These are phyloP conservation scores for Postia placenta DNA, from an alignment of 768 basidiomycete species.

Conservation along the genomic window DNA sequence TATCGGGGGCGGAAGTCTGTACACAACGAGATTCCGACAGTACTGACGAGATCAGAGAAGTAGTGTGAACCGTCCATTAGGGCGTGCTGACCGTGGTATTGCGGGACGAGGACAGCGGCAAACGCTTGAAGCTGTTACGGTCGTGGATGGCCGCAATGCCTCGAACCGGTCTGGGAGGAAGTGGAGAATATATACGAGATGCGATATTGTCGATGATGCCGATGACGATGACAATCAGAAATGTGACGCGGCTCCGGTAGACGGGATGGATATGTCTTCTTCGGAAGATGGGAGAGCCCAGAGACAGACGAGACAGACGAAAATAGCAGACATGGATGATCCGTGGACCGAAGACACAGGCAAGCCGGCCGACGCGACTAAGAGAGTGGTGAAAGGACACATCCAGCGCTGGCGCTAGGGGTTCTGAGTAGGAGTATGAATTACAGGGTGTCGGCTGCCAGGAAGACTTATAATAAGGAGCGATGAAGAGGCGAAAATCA, in stretches of 20 bases:
- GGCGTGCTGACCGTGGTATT: constrained; percentile 10
- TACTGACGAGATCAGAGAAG: constrained; percentile 16
- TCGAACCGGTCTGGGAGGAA: constrained; percentile 11
- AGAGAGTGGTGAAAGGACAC: constrained; percentile 36
- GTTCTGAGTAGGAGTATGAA: constrained; percentile 18
- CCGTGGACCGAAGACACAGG: constrained; percentile 23
- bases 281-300: constrained; percentile 19
- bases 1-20: constrained; percentile 28
- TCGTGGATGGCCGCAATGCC: constrained; percentile 22
- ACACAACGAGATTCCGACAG: constrained; percentile 24
- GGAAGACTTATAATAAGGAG: constrained; percentile 19
- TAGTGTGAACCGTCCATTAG: constrained; percentile 16
- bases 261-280: constrained; percentile 65
- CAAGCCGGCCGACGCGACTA: constrained; percentile 24
- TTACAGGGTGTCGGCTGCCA: constrained; percentile 15
- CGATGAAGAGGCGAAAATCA: constrained; percentile 12
- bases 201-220: constrained; percentile 21
- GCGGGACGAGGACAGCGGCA: constrained; percentile 12
- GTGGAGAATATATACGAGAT: constrained; percentile 29
- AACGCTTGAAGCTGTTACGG: constrained; percentile 16
- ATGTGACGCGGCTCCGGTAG: constrained; percentile 35
- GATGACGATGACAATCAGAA: constrained; percentile 17
- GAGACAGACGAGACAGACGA: constrained; percentile 19
- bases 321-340: constrained; percentile 18
- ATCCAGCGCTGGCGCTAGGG: constrained; percentile 27